Percentiles rank a stretch among this genome's conserved stretches.
Evolutionary conservation across 768 basidiomycete species (phyloP).

Genomic region (Mycena amicta): DNA sequence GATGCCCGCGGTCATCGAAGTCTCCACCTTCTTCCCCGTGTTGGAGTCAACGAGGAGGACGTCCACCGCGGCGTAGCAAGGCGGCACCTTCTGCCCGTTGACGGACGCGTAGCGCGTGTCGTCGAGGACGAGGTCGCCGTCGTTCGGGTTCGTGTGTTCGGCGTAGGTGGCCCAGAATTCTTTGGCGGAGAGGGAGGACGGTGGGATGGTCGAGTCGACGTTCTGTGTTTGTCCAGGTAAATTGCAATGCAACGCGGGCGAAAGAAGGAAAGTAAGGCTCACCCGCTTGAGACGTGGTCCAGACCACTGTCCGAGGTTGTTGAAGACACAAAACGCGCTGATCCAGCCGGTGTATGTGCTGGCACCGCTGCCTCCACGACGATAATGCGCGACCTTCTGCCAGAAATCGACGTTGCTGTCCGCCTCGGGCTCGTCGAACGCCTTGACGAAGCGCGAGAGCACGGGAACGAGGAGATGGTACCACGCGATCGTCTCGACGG

Average conservation of each 20-base stretch:
- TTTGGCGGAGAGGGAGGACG: background rate
- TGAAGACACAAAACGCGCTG: slow-evolving; percentile 19
- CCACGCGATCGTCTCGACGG: slow-evolving; percentile 22
- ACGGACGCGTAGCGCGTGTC: background rate
- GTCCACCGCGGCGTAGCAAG: no score
- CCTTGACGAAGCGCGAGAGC: background rate
- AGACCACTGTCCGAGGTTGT: slow-evolving; percentile 13
- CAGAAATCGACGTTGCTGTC: slow-evolving; percentile 3
- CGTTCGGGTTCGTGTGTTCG: background rate
- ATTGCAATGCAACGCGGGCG: background rate
- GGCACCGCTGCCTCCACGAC: background rate
- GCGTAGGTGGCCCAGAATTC: slow-evolving; percentile 1
- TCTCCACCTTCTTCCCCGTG: slow-evolving; percentile 22
- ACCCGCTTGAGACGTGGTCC: slow-evolving; percentile 2
- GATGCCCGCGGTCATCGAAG: slow-evolving; percentile 28
- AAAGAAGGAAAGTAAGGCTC: background rate
- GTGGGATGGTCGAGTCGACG: background rate
- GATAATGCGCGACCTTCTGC: no score
- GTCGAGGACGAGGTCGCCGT: no score
- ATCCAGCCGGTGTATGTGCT: slow-evolving; percentile 18
- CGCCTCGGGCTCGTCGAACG: slow-evolving; percentile 1
- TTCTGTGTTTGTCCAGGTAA: background rate
- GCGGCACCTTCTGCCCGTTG: no score
- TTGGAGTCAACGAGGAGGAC: no score
- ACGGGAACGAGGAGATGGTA: slow-evolving; percentile 19